Percentiles rank a stretch among this genome's conserved stretches.
Evolutionary conservation across 345 rosid genomes (phyloP).

Genomic region (Chamaenerion angustifolium): DNA sequence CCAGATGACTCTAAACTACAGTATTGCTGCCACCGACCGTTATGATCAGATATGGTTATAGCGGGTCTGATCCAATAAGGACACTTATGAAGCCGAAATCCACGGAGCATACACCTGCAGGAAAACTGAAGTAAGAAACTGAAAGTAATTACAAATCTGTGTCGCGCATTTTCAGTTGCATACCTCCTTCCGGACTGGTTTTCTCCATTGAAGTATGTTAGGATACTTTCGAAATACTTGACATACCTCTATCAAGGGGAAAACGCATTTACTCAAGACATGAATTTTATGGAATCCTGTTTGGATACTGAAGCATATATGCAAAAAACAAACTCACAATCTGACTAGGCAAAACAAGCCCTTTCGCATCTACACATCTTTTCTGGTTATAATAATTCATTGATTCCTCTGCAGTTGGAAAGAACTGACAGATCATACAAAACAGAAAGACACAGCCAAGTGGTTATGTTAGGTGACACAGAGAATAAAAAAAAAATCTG

Average conservation of each 20-base stretch:
- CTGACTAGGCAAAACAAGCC: slow-evolving; percentile 90
- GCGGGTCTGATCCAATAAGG: slow-evolving; percentile 96
- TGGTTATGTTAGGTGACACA: not conserved
- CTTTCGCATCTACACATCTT: slow-evolving; percentile 85
- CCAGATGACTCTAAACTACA: no score
- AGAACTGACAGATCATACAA: slow-evolving; percentile 38
- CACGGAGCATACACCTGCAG: slow-evolving; percentile 84
- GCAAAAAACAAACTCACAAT: slow-evolving; percentile 46
- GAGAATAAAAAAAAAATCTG: not conserved
- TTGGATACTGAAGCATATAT: slow-evolving; percentile 10
- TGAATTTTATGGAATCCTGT: slow-evolving; percentile 4
- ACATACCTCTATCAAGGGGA: slow-evolving; percentile 51
- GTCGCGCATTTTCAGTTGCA: slow-evolving; percentile 4
- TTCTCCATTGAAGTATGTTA: slow-evolving; percentile 46
- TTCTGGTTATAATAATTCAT: slow-evolving; percentile 82
- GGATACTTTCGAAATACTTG: slow-evolving; percentile 53
- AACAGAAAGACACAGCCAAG: slow-evolving; percentile 11
- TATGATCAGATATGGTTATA: slow-evolving; percentile 60
- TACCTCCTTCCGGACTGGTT: slow-evolving; percentile 71
- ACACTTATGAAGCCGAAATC: slow-evolving; percentile 76
- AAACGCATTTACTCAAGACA: slow-evolving; percentile 9
- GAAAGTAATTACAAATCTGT: not conserved
- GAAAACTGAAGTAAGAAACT: not conserved
- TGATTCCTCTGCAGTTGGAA: slow-evolving; percentile 79
- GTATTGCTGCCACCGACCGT: slow-evolving; percentile 23